A percentile compares a stretch with the other conserved stretches of the same genome.
These are phyloP conservation scores for Verruconis gallopava DNA, from an alignment of 2,329 filamentous ascomycete genomes.

Conservation along the genomic window DNA sequence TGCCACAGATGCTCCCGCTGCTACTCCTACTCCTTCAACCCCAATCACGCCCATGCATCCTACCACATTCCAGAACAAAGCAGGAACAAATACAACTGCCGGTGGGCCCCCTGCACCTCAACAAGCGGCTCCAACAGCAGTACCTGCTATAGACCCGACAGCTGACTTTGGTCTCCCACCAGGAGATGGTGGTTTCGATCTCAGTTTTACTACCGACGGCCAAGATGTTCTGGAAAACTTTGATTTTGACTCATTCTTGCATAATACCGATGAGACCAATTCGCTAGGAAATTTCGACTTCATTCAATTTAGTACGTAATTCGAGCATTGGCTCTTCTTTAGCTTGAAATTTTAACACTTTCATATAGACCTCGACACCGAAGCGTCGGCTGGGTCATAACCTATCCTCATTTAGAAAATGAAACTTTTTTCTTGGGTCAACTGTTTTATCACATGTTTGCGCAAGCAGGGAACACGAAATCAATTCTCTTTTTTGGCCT, in stretches of 20 bases:
- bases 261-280: slow-evolving; percentile 36
- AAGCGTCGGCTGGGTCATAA: no score
- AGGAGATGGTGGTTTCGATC: slow-evolving; percentile 14
- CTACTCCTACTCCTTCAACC: slow-evolving; percentile 36
- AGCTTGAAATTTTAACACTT: slow-evolving; percentile 23
- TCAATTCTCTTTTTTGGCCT: no score
- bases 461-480: no score
- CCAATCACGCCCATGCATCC: slow-evolving; percentile 34
- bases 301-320: slow-evolving; percentile 5
- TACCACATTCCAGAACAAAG: slow-evolving; percentile 15
- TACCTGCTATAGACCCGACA: background rate
- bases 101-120: slow-evolving; percentile 1
- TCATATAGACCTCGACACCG: no score
- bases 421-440: no score
- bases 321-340: slow-evolving; percentile 21
- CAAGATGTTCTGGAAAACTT: slow-evolving; percentile 55
- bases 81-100: background rate
- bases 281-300: slow-evolving; percentile 6
- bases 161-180: background rate
- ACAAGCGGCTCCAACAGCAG: background rate
- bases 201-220: slow-evolving; percentile 36
- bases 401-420: no score
- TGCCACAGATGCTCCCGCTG: slow-evolving; percentile 31
- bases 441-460: no score
- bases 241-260: slow-evolving; percentile 55